phyloP scores from a whole-genome alignment of 2,329 filamentous ascomycete species.

The Cercospora zeae-maydis region DNA sequence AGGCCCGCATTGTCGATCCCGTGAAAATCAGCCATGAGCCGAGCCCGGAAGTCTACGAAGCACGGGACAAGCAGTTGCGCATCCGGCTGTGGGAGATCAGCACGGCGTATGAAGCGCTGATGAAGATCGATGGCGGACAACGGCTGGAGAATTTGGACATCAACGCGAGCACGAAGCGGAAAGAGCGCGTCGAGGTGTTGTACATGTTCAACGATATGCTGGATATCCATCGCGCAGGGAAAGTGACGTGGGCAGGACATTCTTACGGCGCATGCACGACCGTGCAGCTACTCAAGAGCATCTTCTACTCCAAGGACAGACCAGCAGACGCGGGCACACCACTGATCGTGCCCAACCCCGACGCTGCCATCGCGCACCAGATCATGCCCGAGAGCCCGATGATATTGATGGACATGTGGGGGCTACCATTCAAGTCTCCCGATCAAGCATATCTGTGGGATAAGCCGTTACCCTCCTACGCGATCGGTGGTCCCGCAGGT shows the following conservation, averaged over 20 bases:
- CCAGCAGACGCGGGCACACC: conserved; percentile 49
- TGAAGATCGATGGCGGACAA: conserved; percentile 60
- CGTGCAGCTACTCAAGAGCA: conserved; percentile 74
- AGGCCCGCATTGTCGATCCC: conserved; percentile 44
- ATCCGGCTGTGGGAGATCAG: conserved; percentile 78
- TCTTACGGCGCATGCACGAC: conserved; percentile 74
- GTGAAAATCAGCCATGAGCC: conserved; percentile 57
- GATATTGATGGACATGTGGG: conserved; percentile 77
- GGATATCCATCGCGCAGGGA: conserved; percentile 67
- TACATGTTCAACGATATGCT: conserved; percentile 59
- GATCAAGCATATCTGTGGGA: conserved; percentile 62
- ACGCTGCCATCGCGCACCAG: conserved; percentile 59
- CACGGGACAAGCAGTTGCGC: conserved; percentile 67
- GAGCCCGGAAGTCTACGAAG: conserved; percentile 58
- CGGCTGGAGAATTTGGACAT: conserved; percentile 46
- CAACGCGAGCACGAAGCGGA: conserved; percentile 38
- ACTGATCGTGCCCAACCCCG: conserved; percentile 57
- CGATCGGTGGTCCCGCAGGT: conserved; percentile 49
- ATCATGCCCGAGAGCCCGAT: conserved; percentile 64
- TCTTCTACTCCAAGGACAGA: conserved; percentile 58
- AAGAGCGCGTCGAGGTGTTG: conserved; percentile 47
- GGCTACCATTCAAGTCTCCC: conserved; percentile 64
- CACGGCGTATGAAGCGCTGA: conserved; percentile 63
- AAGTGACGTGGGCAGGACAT: conserved; percentile 72
- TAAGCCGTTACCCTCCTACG: conserved; percentile 70